Conservation (phyloP, 371 early-diverging fungal species). For the Gilbertella persicaria region DNA sequence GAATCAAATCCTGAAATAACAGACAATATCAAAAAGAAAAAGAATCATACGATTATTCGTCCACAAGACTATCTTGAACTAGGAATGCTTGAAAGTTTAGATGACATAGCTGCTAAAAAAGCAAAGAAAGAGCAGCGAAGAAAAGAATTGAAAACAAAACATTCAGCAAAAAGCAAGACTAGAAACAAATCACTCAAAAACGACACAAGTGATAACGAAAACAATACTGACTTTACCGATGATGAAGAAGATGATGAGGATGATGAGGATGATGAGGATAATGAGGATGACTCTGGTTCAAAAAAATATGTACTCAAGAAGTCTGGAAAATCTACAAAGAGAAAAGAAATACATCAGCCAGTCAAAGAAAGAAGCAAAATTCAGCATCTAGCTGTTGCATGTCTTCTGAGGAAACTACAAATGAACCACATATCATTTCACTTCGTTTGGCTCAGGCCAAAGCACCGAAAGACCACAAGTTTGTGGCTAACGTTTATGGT, state of each 20-base stretch:
- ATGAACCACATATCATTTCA: constrained; percentile 16
- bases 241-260: no score
- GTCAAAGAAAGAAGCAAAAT: not conserved
- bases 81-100: constrained; percentile 29
- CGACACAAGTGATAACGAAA: no score
- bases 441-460: constrained; percentile 20
- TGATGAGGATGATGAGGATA: not conserved
- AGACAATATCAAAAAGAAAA: constrained; percentile 37
- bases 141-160: not conserved
- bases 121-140: constrained; percentile 15
- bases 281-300: not conserved
- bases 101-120: constrained; percentile 12
- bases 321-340: not conserved
- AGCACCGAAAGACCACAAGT: constrained; percentile 22
- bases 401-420: constrained; percentile 7
- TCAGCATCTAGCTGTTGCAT: not conserved
- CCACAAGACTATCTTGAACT: constrained; percentile 41
- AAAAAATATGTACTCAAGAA: not conserved
- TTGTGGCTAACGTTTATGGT: constrained; percentile 57
- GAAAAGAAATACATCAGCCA: not conserved
- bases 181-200: not conserved
- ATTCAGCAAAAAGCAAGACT: not conserved
- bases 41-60: constrained; percentile 31
- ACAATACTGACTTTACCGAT: no score
- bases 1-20: constrained; percentile 43